Evolutionary conservation across 495 filamentous ascomycete species (phyloP).

Genomic region (Terfezia claveryi): DNA sequence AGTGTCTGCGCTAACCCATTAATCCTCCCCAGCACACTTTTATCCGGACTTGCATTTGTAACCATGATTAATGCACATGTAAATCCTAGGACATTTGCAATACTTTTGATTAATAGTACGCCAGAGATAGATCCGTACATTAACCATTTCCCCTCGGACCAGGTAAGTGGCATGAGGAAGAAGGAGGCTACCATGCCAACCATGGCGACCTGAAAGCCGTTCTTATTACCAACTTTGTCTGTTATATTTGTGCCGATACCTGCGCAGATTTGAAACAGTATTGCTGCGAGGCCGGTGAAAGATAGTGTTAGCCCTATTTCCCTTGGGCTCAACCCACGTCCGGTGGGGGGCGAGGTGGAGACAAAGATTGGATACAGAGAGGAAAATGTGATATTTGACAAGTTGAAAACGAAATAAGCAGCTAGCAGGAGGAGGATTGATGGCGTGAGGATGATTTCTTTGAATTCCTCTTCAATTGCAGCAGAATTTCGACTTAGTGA

Average conservation of each 20-base stretch:
- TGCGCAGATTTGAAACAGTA: slow-evolving; percentile 59
- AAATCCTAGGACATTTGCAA: slow-evolving; percentile 68
- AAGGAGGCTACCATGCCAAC: slow-evolving; percentile 71
- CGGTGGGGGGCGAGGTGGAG: slow-evolving; percentile 46
- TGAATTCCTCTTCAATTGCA: slow-evolving; percentile 22
- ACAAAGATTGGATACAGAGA: slow-evolving; percentile 83
- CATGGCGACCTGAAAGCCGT: slow-evolving; percentile 55
- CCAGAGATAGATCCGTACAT: slow-evolving; percentile 50
- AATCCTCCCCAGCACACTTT: slow-evolving; percentile 67
- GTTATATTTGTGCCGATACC: slow-evolving; percentile 52
- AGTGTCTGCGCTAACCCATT: slow-evolving; percentile 91
- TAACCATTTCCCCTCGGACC: slow-evolving; percentile 41
- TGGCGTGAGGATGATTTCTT: slow-evolving; percentile 38
- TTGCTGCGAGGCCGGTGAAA: slow-evolving; percentile 62
- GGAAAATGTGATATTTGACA: slow-evolving; percentile 75
- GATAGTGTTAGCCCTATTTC: slow-evolving; percentile 74
- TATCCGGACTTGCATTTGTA: slow-evolving; percentile 74
- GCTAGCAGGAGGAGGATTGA: slow-evolving; percentile 58
- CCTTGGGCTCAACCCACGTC: slow-evolving; percentile 48
- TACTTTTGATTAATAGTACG: slow-evolving; percentile 65
- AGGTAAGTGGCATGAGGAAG: slow-evolving; percentile 71
- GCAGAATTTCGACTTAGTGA: slow-evolving; percentile 13
- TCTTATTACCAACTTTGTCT: slow-evolving; percentile 61
- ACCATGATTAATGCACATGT: slow-evolving; percentile 77
- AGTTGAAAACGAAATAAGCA: slow-evolving; percentile 72